Evolutionary conservation across 306 rosid species (phyloP).

Genomic region (Ormosia emarginata): DNA sequence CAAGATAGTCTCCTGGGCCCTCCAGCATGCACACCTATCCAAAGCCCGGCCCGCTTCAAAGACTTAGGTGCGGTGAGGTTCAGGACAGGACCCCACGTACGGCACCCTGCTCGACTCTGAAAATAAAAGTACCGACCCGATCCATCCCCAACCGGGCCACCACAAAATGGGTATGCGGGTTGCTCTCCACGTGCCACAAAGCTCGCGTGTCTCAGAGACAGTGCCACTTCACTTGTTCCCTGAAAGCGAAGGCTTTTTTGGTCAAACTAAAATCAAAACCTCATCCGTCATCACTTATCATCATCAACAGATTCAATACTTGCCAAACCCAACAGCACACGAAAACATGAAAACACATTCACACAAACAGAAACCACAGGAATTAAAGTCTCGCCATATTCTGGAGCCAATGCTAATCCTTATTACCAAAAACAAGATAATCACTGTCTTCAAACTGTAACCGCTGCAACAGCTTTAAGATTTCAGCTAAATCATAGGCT

Average conservation of each 20-base stretch:
- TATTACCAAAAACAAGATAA: background rate
- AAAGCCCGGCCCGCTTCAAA: conserved; percentile 24
- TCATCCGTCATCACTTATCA: conserved; percentile 15
- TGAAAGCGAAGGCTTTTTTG: conserved; percentile 18
- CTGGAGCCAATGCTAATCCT: background rate
- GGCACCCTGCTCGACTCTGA: background rate
- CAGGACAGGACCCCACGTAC: conserved; percentile 29
- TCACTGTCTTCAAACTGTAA: conserved; percentile 28
- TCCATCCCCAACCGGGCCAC: background rate
- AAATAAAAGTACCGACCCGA: background rate
- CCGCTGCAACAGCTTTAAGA: conserved; percentile 26
- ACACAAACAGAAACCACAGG: background rate
- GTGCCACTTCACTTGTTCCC: background rate
- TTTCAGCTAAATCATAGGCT: conserved; percentile 29
- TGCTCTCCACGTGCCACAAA: background rate
- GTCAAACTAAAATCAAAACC: conserved; percentile 47
- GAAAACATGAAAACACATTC: background rate
- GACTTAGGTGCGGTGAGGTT: background rate
- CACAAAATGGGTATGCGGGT: background rate
- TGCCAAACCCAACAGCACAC: background rate
- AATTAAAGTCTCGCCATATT: conserved; percentile 18
- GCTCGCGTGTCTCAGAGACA: conserved; percentile 1
- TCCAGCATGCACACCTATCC: background rate
- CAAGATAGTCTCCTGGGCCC: conserved; percentile 11
- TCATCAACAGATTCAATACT: background rate